Percentiles rank a stretch among this genome's conserved stretches.
Evolutionary conservation across 768 basidiomycete genomes (phyloP).

Genomic region (Psilocybe sp.): DNA sequence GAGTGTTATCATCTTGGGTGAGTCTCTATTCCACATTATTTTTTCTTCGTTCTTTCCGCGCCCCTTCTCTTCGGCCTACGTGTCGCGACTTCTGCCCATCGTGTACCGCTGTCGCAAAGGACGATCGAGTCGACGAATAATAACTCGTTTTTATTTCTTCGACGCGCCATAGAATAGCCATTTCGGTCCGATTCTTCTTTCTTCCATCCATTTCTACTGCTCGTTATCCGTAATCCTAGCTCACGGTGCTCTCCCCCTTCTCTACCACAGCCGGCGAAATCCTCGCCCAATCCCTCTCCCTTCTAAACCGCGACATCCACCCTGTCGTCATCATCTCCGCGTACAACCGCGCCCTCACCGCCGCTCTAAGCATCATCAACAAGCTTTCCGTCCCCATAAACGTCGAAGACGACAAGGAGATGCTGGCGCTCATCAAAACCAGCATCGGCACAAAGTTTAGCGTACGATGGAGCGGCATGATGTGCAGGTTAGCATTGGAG

Average conservation of each 20-base stretch:
- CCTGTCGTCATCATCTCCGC: slow-evolving; percentile 99
- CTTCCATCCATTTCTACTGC: neutral
- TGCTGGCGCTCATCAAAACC: slow-evolving; percentile 96
- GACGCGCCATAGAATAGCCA: too few species aligned
- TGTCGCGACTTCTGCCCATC: too few species aligned
- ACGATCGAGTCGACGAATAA: too few species aligned
- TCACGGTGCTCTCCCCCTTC: too few species aligned
- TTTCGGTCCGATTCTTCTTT: too few species aligned
- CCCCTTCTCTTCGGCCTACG: neutral
- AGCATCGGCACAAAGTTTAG: slow-evolving; percentile 99
- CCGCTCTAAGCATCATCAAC: slow-evolving; percentile 86
- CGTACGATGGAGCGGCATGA: slow-evolving; percentile 93
- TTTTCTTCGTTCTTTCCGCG: neutral
- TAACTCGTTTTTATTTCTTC: too few species aligned
- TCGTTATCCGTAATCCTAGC: neutral
- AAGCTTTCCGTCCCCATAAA: slow-evolving; percentile 89
- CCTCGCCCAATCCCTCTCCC: slow-evolving; percentile 88
- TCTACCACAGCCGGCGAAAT: slow-evolving; percentile 94
- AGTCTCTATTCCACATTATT: slow-evolving; percentile 14
- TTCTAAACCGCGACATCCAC: slow-evolving; percentile 96
- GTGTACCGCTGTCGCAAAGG: too few species aligned
- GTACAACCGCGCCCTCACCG: slow-evolving; percentile 93
- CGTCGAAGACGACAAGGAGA: slow-evolving; percentile 78
- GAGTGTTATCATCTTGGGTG: slow-evolving; percentile 95
- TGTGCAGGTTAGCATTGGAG: slow-evolving; percentile 92